Conservation (phyloP, 2,329 filamentous ascomycete species). For the Fusarium sp. region DNA sequence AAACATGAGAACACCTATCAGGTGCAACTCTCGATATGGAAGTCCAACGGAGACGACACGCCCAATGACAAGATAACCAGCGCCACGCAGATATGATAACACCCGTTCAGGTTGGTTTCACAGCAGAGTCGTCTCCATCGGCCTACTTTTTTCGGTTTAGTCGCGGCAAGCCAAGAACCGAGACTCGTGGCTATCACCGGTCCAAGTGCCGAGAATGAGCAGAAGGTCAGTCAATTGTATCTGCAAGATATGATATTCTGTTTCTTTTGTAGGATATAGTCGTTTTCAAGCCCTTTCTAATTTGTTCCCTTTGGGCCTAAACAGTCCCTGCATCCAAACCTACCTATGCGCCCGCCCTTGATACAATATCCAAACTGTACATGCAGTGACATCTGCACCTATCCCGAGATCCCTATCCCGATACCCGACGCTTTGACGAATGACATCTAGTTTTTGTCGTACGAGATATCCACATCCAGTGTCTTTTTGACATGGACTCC, state of each 20-base stretch:
- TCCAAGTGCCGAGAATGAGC: not conserved
- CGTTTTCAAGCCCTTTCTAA: not conserved
- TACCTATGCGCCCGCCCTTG: not conserved
- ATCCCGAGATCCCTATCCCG: not conserved
- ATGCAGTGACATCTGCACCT: not conserved
- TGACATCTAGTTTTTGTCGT: not conserved
- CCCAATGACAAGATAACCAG: slow-evolving; percentile 13
- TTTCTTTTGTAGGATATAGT: not conserved
- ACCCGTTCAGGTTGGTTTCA: not conserved
- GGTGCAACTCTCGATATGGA: slow-evolving; percentile 4
- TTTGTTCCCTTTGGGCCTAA: not conserved
- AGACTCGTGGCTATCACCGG: slow-evolving; percentile 14
- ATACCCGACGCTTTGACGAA: not conserved
- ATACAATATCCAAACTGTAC: not conserved
- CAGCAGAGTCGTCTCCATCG: slow-evolving; percentile 29
- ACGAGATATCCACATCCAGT: slow-evolving; percentile 20
- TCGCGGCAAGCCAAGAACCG: not conserved
- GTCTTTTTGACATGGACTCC: slow-evolving; percentile 24
- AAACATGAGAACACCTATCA: not conserved
- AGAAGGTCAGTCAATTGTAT: not conserved
- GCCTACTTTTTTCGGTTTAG: slow-evolving; percentile 31
- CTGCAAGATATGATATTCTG: not conserved
- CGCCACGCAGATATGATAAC: slow-evolving; percentile 11
- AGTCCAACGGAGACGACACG: slow-evolving; percentile 6
- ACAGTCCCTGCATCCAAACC: not conserved